A percentile compares a stretch with the other conserved stretches of the same genome.
phyloP scores from a whole-genome alignment of 495 filamentous ascomycete genomes.

The Elasticomyces elasticus region DNA sequence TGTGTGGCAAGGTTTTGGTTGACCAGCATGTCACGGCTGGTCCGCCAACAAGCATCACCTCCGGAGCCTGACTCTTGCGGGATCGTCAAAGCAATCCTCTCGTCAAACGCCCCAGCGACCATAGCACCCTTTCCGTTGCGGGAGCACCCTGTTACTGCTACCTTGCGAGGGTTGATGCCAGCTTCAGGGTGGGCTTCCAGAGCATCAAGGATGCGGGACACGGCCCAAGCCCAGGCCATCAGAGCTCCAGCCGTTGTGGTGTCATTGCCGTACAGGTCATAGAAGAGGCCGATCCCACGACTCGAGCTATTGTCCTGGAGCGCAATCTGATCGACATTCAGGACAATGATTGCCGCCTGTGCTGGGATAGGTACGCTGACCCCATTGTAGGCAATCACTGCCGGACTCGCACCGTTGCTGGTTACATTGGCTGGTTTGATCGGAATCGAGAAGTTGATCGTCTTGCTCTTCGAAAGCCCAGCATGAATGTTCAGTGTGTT shows the following conservation, averaged over 20 bases:
- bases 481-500: slow-evolving; percentile 34
- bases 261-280: slow-evolving; percentile 36
- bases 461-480: slow-evolving; percentile 20
- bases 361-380: slow-evolving; percentile 34
- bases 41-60: slow-evolving; percentile 41
- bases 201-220: slow-evolving; percentile 39
- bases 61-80: slow-evolving; percentile 42
- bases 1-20: slow-evolving; percentile 34
- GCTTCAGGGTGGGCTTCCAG: slow-evolving; percentile 32
- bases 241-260: slow-evolving; percentile 32
- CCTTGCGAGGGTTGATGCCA: slow-evolving; percentile 32
- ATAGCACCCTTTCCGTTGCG: slow-evolving; percentile 44
- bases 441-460: slow-evolving; percentile 20
- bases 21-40: slow-evolving; percentile 32
- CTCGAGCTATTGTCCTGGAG: slow-evolving; percentile 24
- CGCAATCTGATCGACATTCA: slow-evolving; percentile 36
- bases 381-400: slow-evolving; percentile 36
- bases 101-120: slow-evolving; percentile 40
- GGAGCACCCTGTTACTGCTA: slow-evolving; percentile 41
- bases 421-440: slow-evolving; percentile 20
- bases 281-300: slow-evolving; percentile 38
- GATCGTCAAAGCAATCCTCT: slow-evolving; percentile 37
- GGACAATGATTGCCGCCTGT: slow-evolving; percentile 35
- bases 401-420: slow-evolving; percentile 33
- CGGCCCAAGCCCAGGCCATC: slow-evolving; percentile 43